A percentile compares a stretch with the other conserved stretches of the same genome.
Conservation (phyloP, 2,329 filamentous ascomycete genomes). For the Eurotiales sp. region DNA sequence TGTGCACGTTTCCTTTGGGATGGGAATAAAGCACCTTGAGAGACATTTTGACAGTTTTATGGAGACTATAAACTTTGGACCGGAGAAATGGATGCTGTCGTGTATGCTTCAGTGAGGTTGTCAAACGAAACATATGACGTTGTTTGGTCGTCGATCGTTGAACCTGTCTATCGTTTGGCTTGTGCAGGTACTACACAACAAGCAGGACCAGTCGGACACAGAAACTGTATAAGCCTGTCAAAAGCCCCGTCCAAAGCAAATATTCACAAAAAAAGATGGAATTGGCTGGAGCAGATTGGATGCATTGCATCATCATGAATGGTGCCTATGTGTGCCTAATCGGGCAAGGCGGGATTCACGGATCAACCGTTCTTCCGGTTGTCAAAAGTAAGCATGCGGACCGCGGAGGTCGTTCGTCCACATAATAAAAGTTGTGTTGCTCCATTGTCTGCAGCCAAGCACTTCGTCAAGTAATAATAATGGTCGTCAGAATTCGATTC, state of each 20-base stretch:
- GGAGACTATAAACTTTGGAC: conserved; percentile 21
- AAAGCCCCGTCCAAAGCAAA: background rate
- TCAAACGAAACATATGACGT: conserved; percentile 29
- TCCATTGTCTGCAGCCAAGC: background rate
- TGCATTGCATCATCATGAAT: conserved; percentile 21
- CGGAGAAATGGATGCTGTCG: conserved; percentile 3
- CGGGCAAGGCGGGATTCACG: conserved; percentile 16
- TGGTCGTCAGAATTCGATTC: conserved; percentile 93
- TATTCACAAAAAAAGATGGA: background rate
- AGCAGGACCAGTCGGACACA: background rate
- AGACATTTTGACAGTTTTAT: conserved; percentile 35
- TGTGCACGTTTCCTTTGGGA: background rate
- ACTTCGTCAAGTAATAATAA: conserved; percentile 35
- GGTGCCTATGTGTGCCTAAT: conserved; percentile 1
- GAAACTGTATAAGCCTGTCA: too few species aligned
- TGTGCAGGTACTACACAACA: background rate
- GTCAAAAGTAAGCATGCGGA: background rate
- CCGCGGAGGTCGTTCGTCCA: background rate
- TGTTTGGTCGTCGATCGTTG: too few species aligned
- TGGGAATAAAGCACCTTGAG: conserved; percentile 30
- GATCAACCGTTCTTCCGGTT: conserved; percentile 21
- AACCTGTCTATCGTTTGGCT: background rate
- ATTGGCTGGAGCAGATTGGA: background rate
- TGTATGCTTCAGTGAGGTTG: conserved; percentile 10
- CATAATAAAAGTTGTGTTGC: background rate